Evolutionary conservation across 768 basidiomycete genomes (phyloP), one percentile per base, ranked within the genome.

Genomic region (Dioszegia aurantiaca): DNA sequence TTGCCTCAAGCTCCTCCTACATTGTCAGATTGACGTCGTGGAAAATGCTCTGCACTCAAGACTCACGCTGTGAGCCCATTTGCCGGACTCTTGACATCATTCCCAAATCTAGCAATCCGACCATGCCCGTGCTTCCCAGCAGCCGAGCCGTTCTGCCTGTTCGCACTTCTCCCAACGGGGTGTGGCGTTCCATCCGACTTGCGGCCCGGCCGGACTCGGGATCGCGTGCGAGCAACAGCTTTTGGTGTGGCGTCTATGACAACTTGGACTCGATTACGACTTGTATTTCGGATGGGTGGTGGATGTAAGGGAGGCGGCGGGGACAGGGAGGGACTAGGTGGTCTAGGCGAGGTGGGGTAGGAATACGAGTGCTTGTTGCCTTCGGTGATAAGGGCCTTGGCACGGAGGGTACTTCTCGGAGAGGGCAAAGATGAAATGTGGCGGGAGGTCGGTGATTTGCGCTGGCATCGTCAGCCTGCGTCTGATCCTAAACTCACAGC

Each of bases 71-170:
- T 11, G 14, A 64, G 33, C 1, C 52, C 64, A 19, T 64, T 55
- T 3, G 59, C 65, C 3, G 72, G 72, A 54, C 72, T 74, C 46
- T 67, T 67, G 3, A 72, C 60, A 21, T 62, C 61, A 33, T 62
- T 66, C 8, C 64, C 66, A 54, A 74, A 74, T 44, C 70, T 57
- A 17, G 72, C 72, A 37, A 58, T 63, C 26, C 63, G 60, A 8
- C 65, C 64, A 27, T 14, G 57, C 61, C 65, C 64, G 21, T 14
- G 57, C 61, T 4, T 51, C 54, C n/a, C 52, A 48, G n/a, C n/a
- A n/a, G n/a, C n/a, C n/a, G 2, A 51, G 59, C 30, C 24, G 8
- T 14, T 28, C 14, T 17, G n/a, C 17, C 28, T 28, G 6, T 28
- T 6, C 10, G 16, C 28, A 30, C 27, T 47, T 30, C 27, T 27